Conservation (phyloP, 2,329 filamentous ascomycete species). For the Sphaerulina vaccinii region DNA sequence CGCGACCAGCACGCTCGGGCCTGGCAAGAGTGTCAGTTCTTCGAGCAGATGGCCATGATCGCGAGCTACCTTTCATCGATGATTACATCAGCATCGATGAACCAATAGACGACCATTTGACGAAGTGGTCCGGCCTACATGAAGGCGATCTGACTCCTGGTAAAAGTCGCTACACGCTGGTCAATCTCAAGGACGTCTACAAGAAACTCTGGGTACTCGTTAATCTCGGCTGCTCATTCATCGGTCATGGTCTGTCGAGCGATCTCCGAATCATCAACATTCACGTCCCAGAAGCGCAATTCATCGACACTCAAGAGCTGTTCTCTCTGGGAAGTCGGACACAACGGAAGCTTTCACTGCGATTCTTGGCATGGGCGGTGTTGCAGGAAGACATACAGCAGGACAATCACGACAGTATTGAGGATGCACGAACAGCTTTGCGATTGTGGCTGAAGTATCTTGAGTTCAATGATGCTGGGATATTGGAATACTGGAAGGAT, state of each 20-base stretch:
- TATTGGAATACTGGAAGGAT: constrained; percentile 77
- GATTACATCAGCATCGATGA: constrained; percentile 94
- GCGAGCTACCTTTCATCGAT: constrained; percentile 88
- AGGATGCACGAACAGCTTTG: constrained; percentile 87
- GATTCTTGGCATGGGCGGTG: constrained; percentile 87
- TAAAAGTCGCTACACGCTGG: constrained; percentile 75
- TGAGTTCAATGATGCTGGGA: constrained; percentile 82
- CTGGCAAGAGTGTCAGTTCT: constrained; percentile 91
- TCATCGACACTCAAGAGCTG: constrained; percentile 90
- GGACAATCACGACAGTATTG: constrained; percentile 87
- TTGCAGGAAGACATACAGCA: constrained; percentile 93
- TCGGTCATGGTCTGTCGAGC: constrained; percentile 89
- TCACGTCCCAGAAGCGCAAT: constrained; percentile 82
- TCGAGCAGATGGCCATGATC: constrained; percentile 71
- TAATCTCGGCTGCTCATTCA: constrained; percentile 89
- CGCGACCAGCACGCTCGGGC: constrained; percentile 84
- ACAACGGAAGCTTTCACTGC: constrained; percentile 81
- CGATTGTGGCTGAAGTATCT: constrained; percentile 86
- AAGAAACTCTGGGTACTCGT: constrained; percentile 97
- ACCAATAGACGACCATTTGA: constrained; percentile 91
- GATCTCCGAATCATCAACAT: constrained; percentile 99
- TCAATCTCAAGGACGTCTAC: constrained; percentile 87
- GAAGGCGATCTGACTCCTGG: constrained; percentile 78
- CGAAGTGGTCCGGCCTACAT: constrained; percentile 88
- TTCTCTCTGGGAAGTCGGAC: constrained; percentile 76